phyloP scores from a whole-genome alignment of 495 filamentous ascomycete species.

The Chlorociboria aeruginascens region DNA sequence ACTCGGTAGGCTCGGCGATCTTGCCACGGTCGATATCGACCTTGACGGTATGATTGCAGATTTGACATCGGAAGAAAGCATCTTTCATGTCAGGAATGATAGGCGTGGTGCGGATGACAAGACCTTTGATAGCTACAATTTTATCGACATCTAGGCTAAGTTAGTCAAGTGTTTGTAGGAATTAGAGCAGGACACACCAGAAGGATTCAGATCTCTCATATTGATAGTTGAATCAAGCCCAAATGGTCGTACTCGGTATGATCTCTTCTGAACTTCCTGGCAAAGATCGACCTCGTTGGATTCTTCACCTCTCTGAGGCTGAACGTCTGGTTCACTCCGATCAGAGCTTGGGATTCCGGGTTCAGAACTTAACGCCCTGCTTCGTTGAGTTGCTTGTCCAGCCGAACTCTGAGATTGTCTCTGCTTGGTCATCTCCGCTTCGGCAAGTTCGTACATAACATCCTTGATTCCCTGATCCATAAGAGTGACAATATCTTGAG shows the following conservation, averaged over 20 bases:
- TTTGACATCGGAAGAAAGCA: constrained; percentile 89
- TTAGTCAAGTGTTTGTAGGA: not conserved
- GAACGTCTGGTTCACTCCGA: constrained; percentile 32
- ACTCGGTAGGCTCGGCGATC: constrained; percentile 88
- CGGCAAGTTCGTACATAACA: constrained; percentile 79
- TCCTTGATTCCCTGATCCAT: constrained; percentile 95
- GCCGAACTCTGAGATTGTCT: constrained; percentile 39
- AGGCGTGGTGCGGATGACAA: constrained; percentile 91
- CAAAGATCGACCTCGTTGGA: constrained; percentile 42
- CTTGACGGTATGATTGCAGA: constrained; percentile 81
- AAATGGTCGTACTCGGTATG: constrained; percentile 80
- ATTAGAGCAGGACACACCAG: constrained; percentile 34
- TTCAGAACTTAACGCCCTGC: constrained; percentile 48
- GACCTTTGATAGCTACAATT: constrained; percentile 86
- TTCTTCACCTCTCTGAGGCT: constrained; percentile 23
- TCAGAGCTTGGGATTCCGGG: constrained; percentile 68
- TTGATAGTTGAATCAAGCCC: constrained; percentile 82
- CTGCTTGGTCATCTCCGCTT: constrained; percentile 59
- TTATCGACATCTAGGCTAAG: constrained; percentile 78
- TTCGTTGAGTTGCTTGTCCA: constrained; percentile 25
- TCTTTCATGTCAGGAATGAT: constrained; percentile 96
- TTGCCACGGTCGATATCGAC: constrained; percentile 90
- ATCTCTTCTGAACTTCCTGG: constrained; percentile 26
- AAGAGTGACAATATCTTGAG: constrained; percentile 87
- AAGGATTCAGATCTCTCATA: constrained; percentile 85